A percentile compares a stretch with the other conserved stretches of the same genome.
Conservation (phyloP, 805 yeast genomes). For the Barnettozyma californica region DNA sequence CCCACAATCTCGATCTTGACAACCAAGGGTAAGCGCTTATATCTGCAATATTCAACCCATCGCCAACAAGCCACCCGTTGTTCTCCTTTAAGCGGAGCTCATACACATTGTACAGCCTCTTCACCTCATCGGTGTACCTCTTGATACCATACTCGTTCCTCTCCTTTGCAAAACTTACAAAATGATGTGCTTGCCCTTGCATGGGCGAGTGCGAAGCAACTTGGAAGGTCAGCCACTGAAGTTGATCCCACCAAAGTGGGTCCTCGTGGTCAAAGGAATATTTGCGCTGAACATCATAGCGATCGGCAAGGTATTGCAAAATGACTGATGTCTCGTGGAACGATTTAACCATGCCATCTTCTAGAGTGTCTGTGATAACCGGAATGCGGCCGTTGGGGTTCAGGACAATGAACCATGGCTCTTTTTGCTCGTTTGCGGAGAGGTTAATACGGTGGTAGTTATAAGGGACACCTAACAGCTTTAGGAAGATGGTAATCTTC, state of each 20-base stretch:
- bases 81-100: slow-evolving; percentile 43
- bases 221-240: slow-evolving; percentile 50
- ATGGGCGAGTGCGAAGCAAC: slow-evolving; percentile 52
- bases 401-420: slow-evolving; percentile 46
- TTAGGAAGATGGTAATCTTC: slow-evolving; percentile 32
- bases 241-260: slow-evolving; percentile 40
- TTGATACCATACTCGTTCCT: slow-evolving; percentile 45
- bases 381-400: slow-evolving; percentile 63
- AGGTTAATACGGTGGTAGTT: slow-evolving; percentile 36
- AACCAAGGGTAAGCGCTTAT: slow-evolving; percentile 42
- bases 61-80: slow-evolving; percentile 50
- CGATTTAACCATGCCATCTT: slow-evolving; percentile 35
- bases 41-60: slow-evolving; percentile 53
- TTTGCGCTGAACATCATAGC: slow-evolving; percentile 47
- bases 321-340: slow-evolving; percentile 57
- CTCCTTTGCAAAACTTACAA: slow-evolving; percentile 37
- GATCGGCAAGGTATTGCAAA: slow-evolving; percentile 49
- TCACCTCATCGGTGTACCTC: slow-evolving; percentile 43
- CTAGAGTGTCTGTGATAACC: slow-evolving; percentile 33
- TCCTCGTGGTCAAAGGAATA: slow-evolving; percentile 31
- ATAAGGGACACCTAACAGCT: slow-evolving; percentile 27
- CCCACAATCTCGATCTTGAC: slow-evolving; percentile 34
- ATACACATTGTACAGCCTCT: slow-evolving; percentile 45
- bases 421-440: slow-evolving; percentile 40
- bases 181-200: slow-evolving; percentile 46